A percentile compares a stretch with the other conserved stretches of the same genome.
Conservation (phyloP, 495 filamentous ascomycete genomes). For the Letharia lupina region DNA sequence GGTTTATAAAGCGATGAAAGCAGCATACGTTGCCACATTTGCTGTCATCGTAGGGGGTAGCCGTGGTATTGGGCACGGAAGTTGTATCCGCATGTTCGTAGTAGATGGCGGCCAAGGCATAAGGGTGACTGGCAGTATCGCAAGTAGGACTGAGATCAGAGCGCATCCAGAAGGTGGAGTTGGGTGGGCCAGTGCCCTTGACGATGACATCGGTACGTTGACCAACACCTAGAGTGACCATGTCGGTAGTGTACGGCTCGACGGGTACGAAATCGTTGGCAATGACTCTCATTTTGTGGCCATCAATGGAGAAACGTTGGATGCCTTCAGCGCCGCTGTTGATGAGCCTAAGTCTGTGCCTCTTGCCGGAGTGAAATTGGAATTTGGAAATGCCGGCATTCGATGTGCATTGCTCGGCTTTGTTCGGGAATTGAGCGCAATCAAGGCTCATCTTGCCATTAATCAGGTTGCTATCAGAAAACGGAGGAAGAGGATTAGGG, state of each 20-base stretch:
- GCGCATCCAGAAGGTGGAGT: constrained; percentile 36
- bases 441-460: constrained; percentile 32
- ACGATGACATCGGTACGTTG: constrained; percentile 40
- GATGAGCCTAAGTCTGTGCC: constrained; percentile 46
- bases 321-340: constrained; percentile 45
- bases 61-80: constrained; percentile 19
- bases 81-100: constrained; percentile 33
- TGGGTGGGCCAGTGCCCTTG: constrained; percentile 26
- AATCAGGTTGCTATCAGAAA: constrained; percentile 33
- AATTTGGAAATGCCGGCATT: constrained; percentile 33
- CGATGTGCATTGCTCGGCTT: constrained; percentile 23
- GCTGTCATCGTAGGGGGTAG: constrained; percentile 14
- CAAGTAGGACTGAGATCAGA: constrained; percentile 22
- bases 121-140: constrained; percentile 18
- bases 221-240: constrained; percentile 15
- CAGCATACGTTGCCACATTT: constrained; percentile 38
- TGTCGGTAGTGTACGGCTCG: constrained; percentile 27
- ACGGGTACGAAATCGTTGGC: constrained; percentile 37
- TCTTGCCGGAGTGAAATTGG: constrained; percentile 37
- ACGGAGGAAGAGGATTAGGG: constrained; percentile 1
- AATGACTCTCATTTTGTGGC: constrained; percentile 30
- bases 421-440: constrained; percentile 19
- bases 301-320: constrained; percentile 34
- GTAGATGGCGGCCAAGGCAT: constrained; percentile 34
- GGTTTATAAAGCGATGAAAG: constrained; percentile 29